These are phyloP conservation scores for Caloboletus firmus DNA, from an alignment of 1,284 basidiomycete genomes.

Conservation along the genomic window DNA sequence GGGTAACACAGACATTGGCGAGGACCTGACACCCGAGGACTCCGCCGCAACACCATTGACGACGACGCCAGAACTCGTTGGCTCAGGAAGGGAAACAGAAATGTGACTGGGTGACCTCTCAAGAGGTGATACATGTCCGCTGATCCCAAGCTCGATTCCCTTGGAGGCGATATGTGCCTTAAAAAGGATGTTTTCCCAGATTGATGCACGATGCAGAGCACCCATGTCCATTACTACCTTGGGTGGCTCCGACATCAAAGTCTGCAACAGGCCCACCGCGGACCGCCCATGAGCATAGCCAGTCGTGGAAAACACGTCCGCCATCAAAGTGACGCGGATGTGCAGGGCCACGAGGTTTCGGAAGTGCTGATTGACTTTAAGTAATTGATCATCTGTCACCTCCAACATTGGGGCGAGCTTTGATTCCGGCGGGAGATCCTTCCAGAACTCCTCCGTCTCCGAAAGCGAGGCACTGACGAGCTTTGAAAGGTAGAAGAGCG, in stretches of 20 bases:
- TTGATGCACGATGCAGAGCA: constrained; percentile 76
- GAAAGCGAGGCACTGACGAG: constrained; percentile 73
- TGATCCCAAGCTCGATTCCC: constrained; percentile 47
- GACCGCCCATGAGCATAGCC: constrained; percentile 82
- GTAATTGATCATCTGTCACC: constrained; percentile 45
- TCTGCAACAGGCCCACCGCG: constrained; percentile 74
- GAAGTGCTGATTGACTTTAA: constrained; percentile 66
- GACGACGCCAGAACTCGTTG: constrained; percentile 31
- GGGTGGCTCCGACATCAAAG: constrained; percentile 66
- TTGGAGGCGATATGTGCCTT: constrained; percentile 58
- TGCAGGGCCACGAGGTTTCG: constrained; percentile 58
- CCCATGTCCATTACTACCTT: constrained; percentile 78
- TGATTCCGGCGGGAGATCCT: constrained; percentile 49
- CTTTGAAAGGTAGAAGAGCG: constrained; percentile 70
- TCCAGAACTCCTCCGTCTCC: constrained; percentile 76
- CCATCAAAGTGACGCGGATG: constrained; percentile 79
- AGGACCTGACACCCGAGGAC: constrained; percentile 20
- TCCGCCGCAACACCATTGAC: constrained; percentile 45
- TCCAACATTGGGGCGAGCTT: constrained; percentile 64
- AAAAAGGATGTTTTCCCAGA: constrained; percentile 85
- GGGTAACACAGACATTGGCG: constrained; percentile 27
- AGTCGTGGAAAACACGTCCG: constrained; percentile 87
- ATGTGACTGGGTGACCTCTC: constrained; percentile 46
- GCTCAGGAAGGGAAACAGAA: constrained; percentile 41
- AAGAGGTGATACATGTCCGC: constrained; percentile 43